Base-by-base conservation (phyloP, 352 stramenopile species). In the Globisporangium ultimum region DNA sequence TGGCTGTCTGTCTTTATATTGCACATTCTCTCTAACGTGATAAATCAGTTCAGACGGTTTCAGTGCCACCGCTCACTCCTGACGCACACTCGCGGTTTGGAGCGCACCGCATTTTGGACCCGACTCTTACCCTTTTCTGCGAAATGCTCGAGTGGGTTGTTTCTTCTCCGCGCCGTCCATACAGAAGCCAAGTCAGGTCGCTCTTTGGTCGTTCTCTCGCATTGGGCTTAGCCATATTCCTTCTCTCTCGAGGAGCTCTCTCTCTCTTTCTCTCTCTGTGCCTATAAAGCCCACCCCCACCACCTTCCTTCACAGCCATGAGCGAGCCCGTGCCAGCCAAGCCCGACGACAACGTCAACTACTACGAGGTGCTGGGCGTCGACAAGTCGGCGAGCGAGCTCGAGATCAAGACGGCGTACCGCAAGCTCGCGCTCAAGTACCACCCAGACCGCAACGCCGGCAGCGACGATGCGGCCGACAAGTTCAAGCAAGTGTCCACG, bases 381-480 rank as follows among this genome's bases (percentile, higher is more conserved):
- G 85, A 93, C 32, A 89, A 89, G 60, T 82, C 84, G 43, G 75
- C 89, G 38, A 95, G 84, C 38, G 86, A 95, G 67, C 77, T 94
- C 55, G 89, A 97, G 66, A 96, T 97, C 71, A 96, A 96, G 69
- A 78, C 70, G 18, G 80, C 87, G 24, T 97, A 96, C 78, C 80
- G 84, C 53, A 96, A 95, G 71, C 71, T 96, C 45, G 87, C 86
- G 58, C 83, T 95, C 65, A 95, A 96, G 70, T 92, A 90, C 63
- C 89, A 97, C 60, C 89, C 89, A 18, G 89, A 97, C 64, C 84
- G 87, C 60, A 95, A 96, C 51, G 80, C 79, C 21, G 87, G 87
- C 61, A 88, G 79, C 20, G 68, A 71, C 43, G 86, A 92, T 20
- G 86, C 86, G 9, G 79, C 76, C 22, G 83, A 95, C 52, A 81